These are phyloP conservation scores for Trichoderma lentiforme DNA, from an alignment of 2,329 filamentous ascomycete genomes.

Conservation along the genomic window DNA sequence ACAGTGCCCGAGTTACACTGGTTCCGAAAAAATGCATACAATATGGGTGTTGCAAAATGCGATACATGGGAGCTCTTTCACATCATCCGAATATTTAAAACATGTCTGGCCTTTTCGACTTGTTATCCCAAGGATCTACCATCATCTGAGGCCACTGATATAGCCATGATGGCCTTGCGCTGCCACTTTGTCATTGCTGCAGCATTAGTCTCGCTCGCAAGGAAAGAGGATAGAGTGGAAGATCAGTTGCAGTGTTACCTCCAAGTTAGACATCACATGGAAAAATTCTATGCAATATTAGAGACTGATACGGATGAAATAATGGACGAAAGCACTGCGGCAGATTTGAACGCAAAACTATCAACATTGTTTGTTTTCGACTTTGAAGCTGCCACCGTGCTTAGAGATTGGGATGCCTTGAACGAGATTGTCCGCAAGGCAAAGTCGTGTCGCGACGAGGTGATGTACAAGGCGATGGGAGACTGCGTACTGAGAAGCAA, in stretches of 20 bases:
- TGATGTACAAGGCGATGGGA: conserved; percentile 60
- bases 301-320: conserved; percentile 35
- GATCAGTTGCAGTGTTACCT: conserved; percentile 59
- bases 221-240: conserved; percentile 48
- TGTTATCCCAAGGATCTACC: conserved; percentile 49
- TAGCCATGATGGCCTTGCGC: conserved; percentile 59
- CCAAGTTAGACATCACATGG: conserved; percentile 57
- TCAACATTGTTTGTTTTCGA: conserved; percentile 70
- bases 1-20: conserved; percentile 68
- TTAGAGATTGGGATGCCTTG: conserved; percentile 67
- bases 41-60: conserved; percentile 63
- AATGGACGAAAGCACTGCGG: conserved; percentile 41
- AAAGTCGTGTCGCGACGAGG: conserved; percentile 40
- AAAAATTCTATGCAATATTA: conserved; percentile 51
- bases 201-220: conserved; percentile 49
- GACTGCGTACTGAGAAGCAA: conserved; percentile 59
- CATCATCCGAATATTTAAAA: conserved; percentile 54
- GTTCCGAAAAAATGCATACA: conserved; percentile 82
- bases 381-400: conserved; percentile 68
- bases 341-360: conserved; percentile 60
- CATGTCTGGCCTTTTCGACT: conserved; percentile 51
- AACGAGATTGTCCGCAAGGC: conserved; percentile 55
- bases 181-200: conserved; percentile 66
- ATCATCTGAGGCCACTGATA: conserved; percentile 41
- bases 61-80: conserved; percentile 51